Evolutionary conservation across 441 rosid species (phyloP), one percentile per base, ranked within the genome.

Genomic region (Eutrema salsugineum): DNA sequence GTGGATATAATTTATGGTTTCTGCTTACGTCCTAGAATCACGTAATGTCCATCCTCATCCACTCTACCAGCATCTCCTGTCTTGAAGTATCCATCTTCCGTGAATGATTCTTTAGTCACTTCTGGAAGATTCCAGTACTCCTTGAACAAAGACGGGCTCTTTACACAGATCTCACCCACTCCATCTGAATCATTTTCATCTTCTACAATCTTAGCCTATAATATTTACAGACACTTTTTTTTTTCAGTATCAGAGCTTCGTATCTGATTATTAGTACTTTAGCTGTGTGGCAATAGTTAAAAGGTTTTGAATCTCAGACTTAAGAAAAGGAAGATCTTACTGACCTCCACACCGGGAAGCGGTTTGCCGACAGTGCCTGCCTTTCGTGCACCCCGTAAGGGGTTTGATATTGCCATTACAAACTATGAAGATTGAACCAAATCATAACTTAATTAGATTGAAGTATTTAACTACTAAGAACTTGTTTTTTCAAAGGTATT

Each of bases 331-430:
- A 56, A 40, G 40, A 68, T 49, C 43, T 53, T 30, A 72, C 86
- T 68, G 73, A 95, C 99, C 98, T 91, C 85, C 46, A 95, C 97
- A 60, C 99, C 95, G 36, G 95, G 90, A 78, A 95, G 84, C 57
- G 99, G 99, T 77, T 93, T 93, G 36, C 99, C 99, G 10, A 95
- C 99, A 40, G 98, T 95, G 63, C 97, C 97, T 28, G 90, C 91
- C 84, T 89, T 95, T 64, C 99, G 79, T 48, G 19, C 77, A 56
- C 95, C 98, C 28, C 78, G 83, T 62, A 93, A 64, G 40, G 99
- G 99, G 79, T 95, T 95, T 68, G 99, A 83, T 77, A 95, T 85
- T 49, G 97, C 95, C 98, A 93, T 95, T 67, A 93, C 83, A 87
- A 95, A 93, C 99, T 95, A 76, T 39, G 73, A 57, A 66, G 42